Evolutionary conservation across 805 yeast species (phyloP), one percentile per base, ranked within the genome.

Genomic region (Metschnikowia kofuensis): DNA sequence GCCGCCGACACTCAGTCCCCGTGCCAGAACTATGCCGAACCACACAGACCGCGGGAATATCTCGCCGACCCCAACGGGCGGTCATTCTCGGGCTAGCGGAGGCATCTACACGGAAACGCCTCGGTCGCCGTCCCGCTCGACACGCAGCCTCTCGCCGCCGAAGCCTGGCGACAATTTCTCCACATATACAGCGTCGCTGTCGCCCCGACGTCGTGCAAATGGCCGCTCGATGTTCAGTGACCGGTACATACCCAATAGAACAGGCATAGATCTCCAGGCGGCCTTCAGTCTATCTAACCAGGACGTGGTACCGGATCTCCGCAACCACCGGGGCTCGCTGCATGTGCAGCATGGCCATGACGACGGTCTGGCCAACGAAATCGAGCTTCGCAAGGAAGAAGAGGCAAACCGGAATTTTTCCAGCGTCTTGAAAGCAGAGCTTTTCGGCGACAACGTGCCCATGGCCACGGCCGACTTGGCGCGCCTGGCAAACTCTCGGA

Each of bases 391-490:
- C 54, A 76, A 82, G 54, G 89, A 84, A 60, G 85, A 84, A 56
- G 96, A 88, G 60, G 96, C 97, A 5, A 88, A 88, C 63, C 74
- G 86, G 54, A 88, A 96, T 0, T 94, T 91, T 66, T 84, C 91
- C 47, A 83, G 92, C 0, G 87, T 94, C 2, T 70, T 94, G 42
- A 86, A 87, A 58, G 87, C 95, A 32, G 99, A 94, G 65, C 69
- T 94, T 34, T 94, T 94, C 72, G 98, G 97, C 13, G 94, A 86
- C 61, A 81, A 87, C 52, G 81, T 89, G 4, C 89, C 91, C 6
- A 66, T 66, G 70, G 75, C 76, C 10, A 63, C 72, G 5, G 70
- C 77, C 10, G 69, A 65, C 48, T 49, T 68, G 21, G 34, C 54
- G 9, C 47, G 58, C 7, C 31, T 40, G 13, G 40, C 32, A 14